Base-by-base conservation (phyloP, 2,329 filamentous ascomycete species). In the Fusarium nanum region DNA sequence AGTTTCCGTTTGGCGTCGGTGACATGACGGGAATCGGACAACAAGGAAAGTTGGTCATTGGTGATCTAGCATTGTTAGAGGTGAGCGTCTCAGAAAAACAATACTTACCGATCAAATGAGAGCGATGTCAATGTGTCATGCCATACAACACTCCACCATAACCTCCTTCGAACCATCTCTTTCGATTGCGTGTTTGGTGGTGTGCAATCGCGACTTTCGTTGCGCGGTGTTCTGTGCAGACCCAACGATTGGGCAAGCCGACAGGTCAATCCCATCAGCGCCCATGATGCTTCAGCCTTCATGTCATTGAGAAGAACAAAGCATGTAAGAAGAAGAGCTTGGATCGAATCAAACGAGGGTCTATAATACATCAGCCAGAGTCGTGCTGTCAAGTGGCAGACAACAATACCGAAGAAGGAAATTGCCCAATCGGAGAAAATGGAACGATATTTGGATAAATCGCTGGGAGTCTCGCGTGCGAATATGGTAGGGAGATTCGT, bases 231-330 rank as follows among this genome's bases (percentile, higher is more conserved):
- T 10, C 86, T 82, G 73, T 91, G 89, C 13, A 91, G 80, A 7
- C 89, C 89, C 3, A 91, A 80, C 1, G 88, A 90, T 74, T 91
- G 88, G 0, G 89, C 89, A n/a, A 91, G 82, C 27, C 89, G 84
- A 65, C 88, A 90, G 0, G 88, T 90, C 46, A 91, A 83, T 1
- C 88, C 89, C 53, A 89, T 84, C 56, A 91, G 76, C 0, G 88
- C 88, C 89, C 89, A 91, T 0, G 89, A 90, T 0, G 88, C 89
- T 73, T 91, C 89, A 2, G 89, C 88, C 73, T 91, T 91, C 89
- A 91, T 91, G 63, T 91, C 89, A 70, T 91, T 91, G 27, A 90
- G 80, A 4, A 91, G 80, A 4, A 89, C 88, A 67, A 91, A 90
- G 30, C 87, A 85, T 6, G 87, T 88, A 45, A 91, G 83, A 2